Base-by-base conservation (phyloP, 352 stramenopile species). In the Thraustochytrium striatum region DNA sequence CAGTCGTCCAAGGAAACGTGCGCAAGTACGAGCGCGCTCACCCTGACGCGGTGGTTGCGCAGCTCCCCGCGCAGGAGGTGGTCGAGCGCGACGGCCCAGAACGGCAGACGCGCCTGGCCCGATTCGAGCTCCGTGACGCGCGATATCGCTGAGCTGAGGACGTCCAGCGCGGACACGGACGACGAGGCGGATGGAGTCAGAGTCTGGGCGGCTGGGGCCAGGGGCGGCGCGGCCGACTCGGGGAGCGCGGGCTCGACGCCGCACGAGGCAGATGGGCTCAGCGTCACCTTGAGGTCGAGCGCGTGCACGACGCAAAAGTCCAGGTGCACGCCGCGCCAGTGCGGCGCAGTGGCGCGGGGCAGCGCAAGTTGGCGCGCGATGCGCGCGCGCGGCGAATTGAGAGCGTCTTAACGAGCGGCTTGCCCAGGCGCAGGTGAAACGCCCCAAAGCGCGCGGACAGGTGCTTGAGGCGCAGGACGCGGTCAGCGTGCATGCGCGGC, bases 71-170 rank as follows among this genome's bases (percentile, higher is more conserved):
- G 65, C 16, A 75, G 25, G 8, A 75, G 32, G 35, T 75, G 43
- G 1, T 38, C 65, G 3, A 75, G 65, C 32, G 65, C 65, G 3
- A 75, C 44, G 7, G 65, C 65, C 65, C 65, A 75, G 30, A 61
- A 75, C 30, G 65, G 65, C 7, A 75, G 50, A n/a, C 32, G 35
- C n/a, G 61, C 65, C 0, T 61, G 41, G 39, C 47, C 25, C 16
- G 16, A 16, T 55, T 75, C 65, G 9, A 75, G 35, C 11, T 75
- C 65, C 50, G 65, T 75, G 19, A 75, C 52, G 32, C 65, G 44
- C 21, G 65, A 30, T 11, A 75, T 75, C 7, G 65, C 65, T 9
- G 65, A 39, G 16, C 44, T 38, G 5, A 75, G 30, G 0, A 75
- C 65, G 11, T 75, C 44, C 28, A 75, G 65, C n/a, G 65, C 44